Evolutionary conservation across 192 early-diverging fungal genomes (phyloP).

Genomic region (Coemansia sp.): DNA sequence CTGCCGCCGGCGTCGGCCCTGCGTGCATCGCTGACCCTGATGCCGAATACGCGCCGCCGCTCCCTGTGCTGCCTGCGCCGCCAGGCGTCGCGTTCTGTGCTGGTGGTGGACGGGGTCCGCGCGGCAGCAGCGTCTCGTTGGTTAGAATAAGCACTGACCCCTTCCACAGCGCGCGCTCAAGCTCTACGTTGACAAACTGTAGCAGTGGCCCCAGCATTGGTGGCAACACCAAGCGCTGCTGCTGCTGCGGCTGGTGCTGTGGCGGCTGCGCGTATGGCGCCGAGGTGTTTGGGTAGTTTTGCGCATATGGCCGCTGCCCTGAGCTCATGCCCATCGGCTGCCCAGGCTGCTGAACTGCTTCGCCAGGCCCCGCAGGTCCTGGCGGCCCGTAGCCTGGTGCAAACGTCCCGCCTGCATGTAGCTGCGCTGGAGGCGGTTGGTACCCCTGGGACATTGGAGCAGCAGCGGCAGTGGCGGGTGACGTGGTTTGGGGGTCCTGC

Average conservation of each 20-base stretch:
- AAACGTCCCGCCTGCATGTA: conserved; percentile 17
- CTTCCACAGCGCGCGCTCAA: conserved; percentile 46
- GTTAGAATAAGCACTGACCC: conserved; percentile 50
- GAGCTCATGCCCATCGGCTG: conserved; percentile 3
- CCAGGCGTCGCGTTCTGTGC: conserved; percentile 3
- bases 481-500: conserved; percentile 10
- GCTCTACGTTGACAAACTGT: conserved; percentile 52
- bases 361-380: not conserved
- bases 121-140: conserved; percentile 47
- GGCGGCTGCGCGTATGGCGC: not conserved
- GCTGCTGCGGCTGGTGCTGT: conserved; percentile 10
- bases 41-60: conserved; percentile 6
- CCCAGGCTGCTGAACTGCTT: not conserved
- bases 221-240: conserved; percentile 24
- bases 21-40: conserved; percentile 30
- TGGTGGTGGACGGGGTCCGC: conserved; percentile 16
- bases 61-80: conserved; percentile 9
- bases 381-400: conserved; percentile 51
- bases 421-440: conserved; percentile 2
- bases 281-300: not conserved
- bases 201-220: conserved; percentile 49
- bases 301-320: not conserved
- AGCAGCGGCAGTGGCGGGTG: conserved; percentile 7
- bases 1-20: conserved; percentile 16
- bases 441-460: conserved; percentile 1